A percentile compares a stretch with the other conserved stretches of the same genome.
phyloP scores from a whole-genome alignment of 805 yeast species.

The Saccharomyces kudriavzevii region DNA sequence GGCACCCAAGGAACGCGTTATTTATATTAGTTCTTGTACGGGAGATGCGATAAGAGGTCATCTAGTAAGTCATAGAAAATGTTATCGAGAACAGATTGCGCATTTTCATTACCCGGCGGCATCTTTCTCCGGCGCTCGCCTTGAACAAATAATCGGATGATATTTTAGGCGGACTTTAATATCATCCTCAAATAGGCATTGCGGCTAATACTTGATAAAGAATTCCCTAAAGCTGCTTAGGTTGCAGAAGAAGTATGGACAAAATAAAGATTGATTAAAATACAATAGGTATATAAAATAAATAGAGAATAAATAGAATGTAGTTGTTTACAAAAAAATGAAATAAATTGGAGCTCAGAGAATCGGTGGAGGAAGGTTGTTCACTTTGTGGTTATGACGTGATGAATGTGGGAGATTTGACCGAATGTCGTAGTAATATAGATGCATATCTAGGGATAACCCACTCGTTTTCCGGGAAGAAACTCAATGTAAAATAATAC shows the following conservation, averaged over 20 bases:
- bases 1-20: not conserved
- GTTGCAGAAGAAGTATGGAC: not conserved
- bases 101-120: not conserved
- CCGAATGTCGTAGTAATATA: not conserved
- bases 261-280: not conserved
- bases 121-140: not conserved
- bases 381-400: not conserved
- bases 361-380: not conserved
- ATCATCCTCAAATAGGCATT: not conserved
- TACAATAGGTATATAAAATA: not conserved
- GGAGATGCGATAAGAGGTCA: not conserved
- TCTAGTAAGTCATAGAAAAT: not conserved
- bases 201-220: not conserved
- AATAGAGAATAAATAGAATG: not conserved
- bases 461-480: not conserved
- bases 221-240: not conserved
- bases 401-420: not conserved
- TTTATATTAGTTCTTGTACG: not conserved
- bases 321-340: not conserved
- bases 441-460: not conserved
- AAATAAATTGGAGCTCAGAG: not conserved
- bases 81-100: not conserved
- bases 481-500: not conserved
- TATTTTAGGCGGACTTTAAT: not conserved
- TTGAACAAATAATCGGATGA: not conserved